Percentiles rank a stretch among this genome's conserved stretches.
These are phyloP conservation scores for Ceratobasidium theobromae DNA, from an alignment of 1,284 basidiomycete species.

Conservation along the genomic window DNA sequence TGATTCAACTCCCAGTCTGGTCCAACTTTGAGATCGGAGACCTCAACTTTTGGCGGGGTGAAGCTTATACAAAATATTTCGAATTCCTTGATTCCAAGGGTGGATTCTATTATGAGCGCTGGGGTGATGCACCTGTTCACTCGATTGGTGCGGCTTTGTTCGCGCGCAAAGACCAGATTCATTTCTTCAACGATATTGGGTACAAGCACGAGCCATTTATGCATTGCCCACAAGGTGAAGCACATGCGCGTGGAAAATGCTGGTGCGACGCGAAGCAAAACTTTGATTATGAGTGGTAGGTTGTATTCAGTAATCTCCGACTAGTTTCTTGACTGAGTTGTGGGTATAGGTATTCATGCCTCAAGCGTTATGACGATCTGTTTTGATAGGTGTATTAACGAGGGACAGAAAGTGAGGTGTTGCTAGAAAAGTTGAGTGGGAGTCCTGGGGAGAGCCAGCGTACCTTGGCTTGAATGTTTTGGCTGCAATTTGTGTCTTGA, in stretches of 20 bases:
- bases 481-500: constrained; percentile 1
- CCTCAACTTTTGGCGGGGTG: constrained; percentile 76
- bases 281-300: constrained; percentile 39
- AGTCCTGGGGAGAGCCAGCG: no score
- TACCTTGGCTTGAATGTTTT: constrained; percentile 1
- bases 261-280: constrained; percentile 39
- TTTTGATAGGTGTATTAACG: constrained; percentile 44
- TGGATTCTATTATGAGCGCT: constrained; percentile 85
- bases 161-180: constrained; percentile 66
- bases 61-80: constrained; percentile 79
- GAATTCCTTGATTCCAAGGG: constrained; percentile 73
- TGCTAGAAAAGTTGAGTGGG: no score
- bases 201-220: constrained; percentile 65
- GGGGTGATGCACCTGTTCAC: constrained; percentile 88
- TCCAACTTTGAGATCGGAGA: constrained; percentile 85
- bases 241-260: constrained; percentile 55
- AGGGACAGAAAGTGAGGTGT: not conserved
- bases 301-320: not conserved
- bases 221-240: constrained; percentile 61
- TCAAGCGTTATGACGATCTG: constrained; percentile 66
- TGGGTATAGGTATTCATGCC: constrained; percentile 79
- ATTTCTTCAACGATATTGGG: constrained; percentile 66
- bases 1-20: constrained; percentile 56
- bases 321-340: constrained; percentile 53
- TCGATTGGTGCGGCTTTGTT: constrained; percentile 78